phyloP scores from a whole-genome alignment of 306 rosid genomes.

The Pachyrhizus erosus region DNA sequence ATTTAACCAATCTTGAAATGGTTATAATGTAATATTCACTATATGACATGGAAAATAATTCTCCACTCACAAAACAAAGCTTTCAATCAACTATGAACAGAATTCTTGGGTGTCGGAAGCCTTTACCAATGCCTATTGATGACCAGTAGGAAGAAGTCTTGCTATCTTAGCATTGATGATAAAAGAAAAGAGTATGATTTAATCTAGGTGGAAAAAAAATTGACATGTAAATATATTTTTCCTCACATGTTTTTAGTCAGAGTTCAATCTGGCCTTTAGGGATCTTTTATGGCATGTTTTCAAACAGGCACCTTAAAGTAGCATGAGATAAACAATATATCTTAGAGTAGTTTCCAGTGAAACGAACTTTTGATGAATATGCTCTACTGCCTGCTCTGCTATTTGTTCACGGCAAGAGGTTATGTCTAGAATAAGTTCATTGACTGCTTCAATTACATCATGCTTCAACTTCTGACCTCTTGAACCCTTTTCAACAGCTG shows the following conservation, averaged over 20 bases:
- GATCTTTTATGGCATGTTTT: conserved; percentile 35
- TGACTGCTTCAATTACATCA: conserved; percentile 97
- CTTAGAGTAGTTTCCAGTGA: conserved; percentile 27
- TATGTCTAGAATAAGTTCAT: conserved; percentile 95
- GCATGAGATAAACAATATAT: conserved; percentile 35
- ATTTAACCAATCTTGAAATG: conserved; percentile 10
- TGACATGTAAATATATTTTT: conserved; percentile 2
- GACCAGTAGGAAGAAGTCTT: too few relatives aligned
- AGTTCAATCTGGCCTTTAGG: conserved; percentile 17
- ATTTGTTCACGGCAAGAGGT: conserved; percentile 88
- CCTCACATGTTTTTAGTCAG: conserved; percentile 16
- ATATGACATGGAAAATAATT: conserved; percentile 19
- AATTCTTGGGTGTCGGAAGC: not conserved
- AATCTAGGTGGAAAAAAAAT: too few relatives aligned
- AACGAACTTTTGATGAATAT: conserved; percentile 94
- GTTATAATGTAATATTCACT: conserved; percentile 2
- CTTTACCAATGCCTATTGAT: not conserved
- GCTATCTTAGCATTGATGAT: too few relatives aligned
- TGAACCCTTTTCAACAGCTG: conserved; percentile 91
- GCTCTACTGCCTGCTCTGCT: conserved; percentile 99
- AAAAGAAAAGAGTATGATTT: too few relatives aligned
- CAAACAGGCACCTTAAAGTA: conserved; percentile 1
- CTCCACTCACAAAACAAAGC: conserved; percentile 23
- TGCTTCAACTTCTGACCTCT: conserved; percentile 88
- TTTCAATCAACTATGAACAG: conserved; percentile 26